Conservation (phyloP, 208 protist genomes). For the Naegleria lovaniensis region DNA sequence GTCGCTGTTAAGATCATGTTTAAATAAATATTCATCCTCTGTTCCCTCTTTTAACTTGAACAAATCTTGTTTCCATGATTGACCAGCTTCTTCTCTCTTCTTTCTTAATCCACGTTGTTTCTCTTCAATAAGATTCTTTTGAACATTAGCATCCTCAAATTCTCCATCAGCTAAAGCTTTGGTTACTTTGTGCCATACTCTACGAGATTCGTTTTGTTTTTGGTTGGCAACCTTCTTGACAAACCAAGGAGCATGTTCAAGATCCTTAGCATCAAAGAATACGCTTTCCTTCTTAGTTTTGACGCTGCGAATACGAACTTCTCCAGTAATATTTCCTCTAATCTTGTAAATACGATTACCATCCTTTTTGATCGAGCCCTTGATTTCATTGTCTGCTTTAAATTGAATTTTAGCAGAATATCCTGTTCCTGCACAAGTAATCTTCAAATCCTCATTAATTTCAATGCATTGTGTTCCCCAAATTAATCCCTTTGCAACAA, state of each 20-base stretch:
- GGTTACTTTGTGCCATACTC: background rate
- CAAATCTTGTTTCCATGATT: background rate
- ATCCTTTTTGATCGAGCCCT: background rate
- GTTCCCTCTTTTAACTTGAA: background rate
- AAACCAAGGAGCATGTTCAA: background rate
- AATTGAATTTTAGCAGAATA: background rate
- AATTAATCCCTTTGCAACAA: constrained; percentile 1
- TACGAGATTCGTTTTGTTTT: background rate
- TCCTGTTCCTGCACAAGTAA: background rate
- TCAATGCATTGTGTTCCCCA: background rate
- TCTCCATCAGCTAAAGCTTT: background rate
- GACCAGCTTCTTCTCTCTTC: background rate
- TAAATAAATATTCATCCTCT: background rate
- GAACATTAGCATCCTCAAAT: background rate
- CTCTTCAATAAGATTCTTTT: background rate
- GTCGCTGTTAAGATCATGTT: background rate
- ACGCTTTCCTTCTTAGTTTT: background rate
- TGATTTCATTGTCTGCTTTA: constrained; percentile 11
- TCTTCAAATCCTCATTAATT: background rate
- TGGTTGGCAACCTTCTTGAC: background rate
- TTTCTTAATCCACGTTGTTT: background rate
- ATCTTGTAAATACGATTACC: background rate
- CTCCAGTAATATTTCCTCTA: background rate
- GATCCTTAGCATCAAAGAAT: background rate
- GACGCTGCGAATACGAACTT: background rate